Percentiles rank a stretch among this genome's conserved stretches.
Evolutionary conservation across 2,329 filamentous ascomycete genomes (phyloP).

Genomic region (Fusarium sulawesiense): DNA sequence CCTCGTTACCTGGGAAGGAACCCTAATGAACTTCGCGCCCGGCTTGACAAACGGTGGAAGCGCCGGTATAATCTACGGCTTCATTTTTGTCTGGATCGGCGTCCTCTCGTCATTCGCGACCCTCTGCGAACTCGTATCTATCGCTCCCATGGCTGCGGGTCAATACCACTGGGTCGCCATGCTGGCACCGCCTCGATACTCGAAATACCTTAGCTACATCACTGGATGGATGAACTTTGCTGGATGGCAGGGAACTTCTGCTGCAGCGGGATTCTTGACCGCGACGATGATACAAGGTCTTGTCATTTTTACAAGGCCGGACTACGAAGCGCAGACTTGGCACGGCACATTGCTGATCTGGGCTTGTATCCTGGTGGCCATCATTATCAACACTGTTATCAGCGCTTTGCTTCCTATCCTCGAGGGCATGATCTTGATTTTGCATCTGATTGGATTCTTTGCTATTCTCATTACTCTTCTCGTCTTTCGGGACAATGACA

Average conservation of each 20-base stretch:
- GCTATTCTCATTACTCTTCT: conserved; percentile 53
- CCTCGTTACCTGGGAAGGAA: conserved; percentile 46
- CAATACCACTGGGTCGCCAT: conserved; percentile 45
- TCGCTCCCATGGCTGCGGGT: conserved; percentile 40
- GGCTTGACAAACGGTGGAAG: conserved; percentile 43
- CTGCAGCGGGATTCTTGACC: conserved; percentile 40
- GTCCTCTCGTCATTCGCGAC: conserved; percentile 49
- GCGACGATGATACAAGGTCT: conserved; percentile 46
- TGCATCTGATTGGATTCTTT: conserved; percentile 60
- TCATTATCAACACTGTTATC: conserved; percentile 52
- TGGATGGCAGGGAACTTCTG: conserved; percentile 45
- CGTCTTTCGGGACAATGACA: conserved; percentile 46
- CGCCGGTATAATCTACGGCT: conserved; percentile 61
- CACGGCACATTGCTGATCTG: conserved; percentile 49
- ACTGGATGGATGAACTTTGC: conserved; percentile 44
- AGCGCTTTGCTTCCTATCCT: conserved; percentile 51
- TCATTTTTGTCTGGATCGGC: conserved; percentile 62
- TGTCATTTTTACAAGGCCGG: conserved; percentile 32
- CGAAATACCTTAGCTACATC: conserved; percentile 49
- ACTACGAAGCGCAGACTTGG: conserved; percentile 40
- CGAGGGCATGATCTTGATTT: conserved; percentile 55
- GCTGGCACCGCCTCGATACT: conserved; percentile 36
- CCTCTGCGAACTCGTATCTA: conserved; percentile 42
- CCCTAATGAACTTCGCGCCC: conserved; percentile 44
- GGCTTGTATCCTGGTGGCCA: conserved; percentile 56